These are phyloP conservation scores for Neurospora sp. DNA, from an alignment of 495 filamentous ascomycete species.

Conservation along the genomic window DNA sequence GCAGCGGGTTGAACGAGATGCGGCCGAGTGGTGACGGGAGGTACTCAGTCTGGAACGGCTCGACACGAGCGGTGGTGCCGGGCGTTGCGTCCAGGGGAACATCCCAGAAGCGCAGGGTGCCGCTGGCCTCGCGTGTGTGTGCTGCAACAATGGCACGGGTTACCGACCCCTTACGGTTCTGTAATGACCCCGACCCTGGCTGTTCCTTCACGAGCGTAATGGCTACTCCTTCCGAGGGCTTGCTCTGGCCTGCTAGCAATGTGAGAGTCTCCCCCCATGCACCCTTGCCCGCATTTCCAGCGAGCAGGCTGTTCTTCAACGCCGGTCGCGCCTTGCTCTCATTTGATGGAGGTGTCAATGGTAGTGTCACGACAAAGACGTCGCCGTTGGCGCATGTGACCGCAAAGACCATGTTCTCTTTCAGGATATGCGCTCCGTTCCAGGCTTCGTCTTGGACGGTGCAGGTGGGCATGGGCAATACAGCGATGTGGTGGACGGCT, in stretches of 20 bases:
- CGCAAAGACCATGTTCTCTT: conserved; percentile 56
- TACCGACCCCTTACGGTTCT: conserved; percentile 23
- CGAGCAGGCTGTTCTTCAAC: conserved; percentile 32
- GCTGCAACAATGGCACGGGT: conserved; percentile 40
- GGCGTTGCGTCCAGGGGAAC: conserved; percentile 30
- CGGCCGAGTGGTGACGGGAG: conserved; percentile 54
- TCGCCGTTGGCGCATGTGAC: conserved; percentile 61
- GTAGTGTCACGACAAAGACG: conserved; percentile 60
- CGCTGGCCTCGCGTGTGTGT: conserved; percentile 56
- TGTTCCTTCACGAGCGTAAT: conserved; percentile 51
- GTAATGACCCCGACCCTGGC: neutral
- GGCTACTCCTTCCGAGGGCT: conserved; percentile 53
- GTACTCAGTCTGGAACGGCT: conserved; percentile 53
- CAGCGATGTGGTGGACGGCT: conserved; percentile 48
- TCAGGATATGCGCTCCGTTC: conserved; percentile 50
- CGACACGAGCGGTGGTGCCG: conserved; percentile 30
- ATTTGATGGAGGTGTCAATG: conserved; percentile 62
- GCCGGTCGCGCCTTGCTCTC: conserved; percentile 40
- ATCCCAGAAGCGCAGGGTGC: conserved; percentile 41
- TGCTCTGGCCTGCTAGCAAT: conserved; percentile 47
- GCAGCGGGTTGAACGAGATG: conserved; percentile 63
- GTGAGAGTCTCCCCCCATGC: conserved; percentile 54
- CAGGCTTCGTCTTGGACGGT: conserved; percentile 39
- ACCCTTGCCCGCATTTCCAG: conserved; percentile 39
- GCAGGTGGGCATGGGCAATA: conserved; percentile 41